Evolutionary conservation across 2,329 filamentous ascomycete species (phyloP), one percentile per base, ranked within the genome.

Genomic region (Calonectria crousiana): DNA sequence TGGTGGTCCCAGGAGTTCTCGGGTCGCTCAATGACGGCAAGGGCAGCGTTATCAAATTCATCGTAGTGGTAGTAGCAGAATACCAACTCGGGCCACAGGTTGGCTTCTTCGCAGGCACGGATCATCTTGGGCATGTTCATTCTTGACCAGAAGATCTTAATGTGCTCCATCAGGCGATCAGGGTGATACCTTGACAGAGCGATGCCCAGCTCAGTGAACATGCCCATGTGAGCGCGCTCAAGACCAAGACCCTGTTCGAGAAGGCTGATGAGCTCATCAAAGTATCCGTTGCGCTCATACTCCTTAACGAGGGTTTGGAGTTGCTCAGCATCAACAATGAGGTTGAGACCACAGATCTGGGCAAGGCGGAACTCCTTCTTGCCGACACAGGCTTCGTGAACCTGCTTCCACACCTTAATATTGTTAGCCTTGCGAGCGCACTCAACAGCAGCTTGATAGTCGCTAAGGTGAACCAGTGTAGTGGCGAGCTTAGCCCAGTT

Each of bases 401-500:
- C 97, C 86, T 99, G 95, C 87, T 97, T 98, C 97, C 97, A 99
- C 67, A 99, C 97, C 89, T 98, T 98, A 86, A 98, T 96, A 86
- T 95, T 98, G 90, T 98, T 99, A 81, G 97, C 97, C 88, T 99
- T 98, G 84, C 97, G 95, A 32, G 97, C 97, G 82, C 95, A 98
- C 85, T 99, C 97, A 52, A 99, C 97, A 58, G 97, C 97, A 80
- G 95, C 95, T 86, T 99, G 97, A 88, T 99, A 98, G 80, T 99
- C 97, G 78, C 93, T 94, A 9, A 99, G 92, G 85, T 98, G 95
- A n/a, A 99, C 97, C 74, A 98, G 91, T 14, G 97, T 99, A 14
- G 97, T 98, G 18, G 97, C 96, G 81, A 99, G 93, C 89, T 99
- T 99, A 71, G 96, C 96, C 97, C 97, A 99, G 91, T 99, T 99